Evolutionary conservation across 352 stramenopile genomes (phyloP), one percentile per base, ranked within the genome.

Genomic region (Globisporangium echinulatum): DNA sequence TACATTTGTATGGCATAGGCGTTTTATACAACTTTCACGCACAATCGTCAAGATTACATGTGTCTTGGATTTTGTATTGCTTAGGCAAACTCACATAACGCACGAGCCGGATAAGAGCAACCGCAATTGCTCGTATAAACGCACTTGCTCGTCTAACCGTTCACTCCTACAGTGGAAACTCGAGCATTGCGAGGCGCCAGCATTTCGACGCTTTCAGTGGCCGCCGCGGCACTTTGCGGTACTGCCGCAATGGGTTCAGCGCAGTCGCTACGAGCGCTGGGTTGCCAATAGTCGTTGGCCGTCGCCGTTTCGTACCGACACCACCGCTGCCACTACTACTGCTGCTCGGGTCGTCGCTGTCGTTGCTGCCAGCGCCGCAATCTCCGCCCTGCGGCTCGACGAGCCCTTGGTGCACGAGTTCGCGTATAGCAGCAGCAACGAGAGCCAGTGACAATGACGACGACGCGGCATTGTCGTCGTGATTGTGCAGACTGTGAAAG

Each of bases 131-230:
- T 33, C 25, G 25, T 33, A 33, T 33, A 3, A 33, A 33, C 25
- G 25, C 25, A 33, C 25, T 33, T 33, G 25, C 25, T 33, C 25
- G 25, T 33, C 25, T 33, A 33, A 33, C 25, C 14, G 5, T 61
- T 49, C 54, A 71, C n/a, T 74, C 63, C 15, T 72, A 62, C 2
- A 73, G 47, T 7, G 63, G 63, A 37, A 85, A 63, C 53, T 63
- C 63, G 9, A 79, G 74, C 25, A n/a, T 66, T 71, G 19, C 72
- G 33, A 79, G 75, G 51, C 83, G 83, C 82, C 82, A 91, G 51
- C 69, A 79, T 61, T 91, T 91, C 13, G 79, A 77, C 17, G 82
- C 79, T 54, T 92, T 92, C 14, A 92, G 54, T 7, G 82, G 82
- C 25, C 82, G 68, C 49, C 68, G 82, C 0, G 82, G 82, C 19